Evolutionary conservation across 2,329 filamentous ascomycete genomes (phyloP), one percentile per base, ranked within the genome.

Genomic region (Pezicula neosporulosa): DNA sequence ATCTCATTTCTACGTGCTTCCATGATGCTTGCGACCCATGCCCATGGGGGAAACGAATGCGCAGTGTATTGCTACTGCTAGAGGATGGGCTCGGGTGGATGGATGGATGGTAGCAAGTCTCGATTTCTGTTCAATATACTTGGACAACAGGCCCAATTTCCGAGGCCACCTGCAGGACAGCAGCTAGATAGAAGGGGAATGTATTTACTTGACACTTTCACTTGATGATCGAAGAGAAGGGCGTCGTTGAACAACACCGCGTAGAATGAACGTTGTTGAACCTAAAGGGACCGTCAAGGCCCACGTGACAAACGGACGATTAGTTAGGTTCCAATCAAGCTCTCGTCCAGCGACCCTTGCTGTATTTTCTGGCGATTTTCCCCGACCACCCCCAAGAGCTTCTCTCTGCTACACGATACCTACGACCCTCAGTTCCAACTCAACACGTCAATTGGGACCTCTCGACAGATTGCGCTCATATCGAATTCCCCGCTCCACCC

Each of bases 1-100:
- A 99, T 96, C 77, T 99, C 94, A 77, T 96, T 91, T 76, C 90
- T 88, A 64, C 92, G 87, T 78, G 92, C 76, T 69, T 84, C 83
- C 78, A 87, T 86, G 55, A 60, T 65, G 38, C 28, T 54, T 56
- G 55, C 56, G 54, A 59, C 47, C 47, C 51, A 56, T 56, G 57
- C 62, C 62, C 62, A 64, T 64, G 53, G 55, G 53, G 38, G 42
- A 21, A 16, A 39, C 43, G 39, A 28, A 43, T 39, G 41, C 12
- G 42, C 43, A 39, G 37, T 49, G n/a, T 50, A 19, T 33, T 33
- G 30, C 12, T 33, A 13, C 30, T 33, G 30, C 30, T 33, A 33
- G 30, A 33, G 30, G 30, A 33, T 33, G 30, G 30, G 30, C 30
- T 33, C 30, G 5, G 30, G 24, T 24, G 24, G 24, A 24, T 24